Percentiles rank a stretch among this genome's conserved stretches.
phyloP scores from a whole-genome alignment of 371 early-diverging fungal species.

The Mucor velutinosus region DNA sequence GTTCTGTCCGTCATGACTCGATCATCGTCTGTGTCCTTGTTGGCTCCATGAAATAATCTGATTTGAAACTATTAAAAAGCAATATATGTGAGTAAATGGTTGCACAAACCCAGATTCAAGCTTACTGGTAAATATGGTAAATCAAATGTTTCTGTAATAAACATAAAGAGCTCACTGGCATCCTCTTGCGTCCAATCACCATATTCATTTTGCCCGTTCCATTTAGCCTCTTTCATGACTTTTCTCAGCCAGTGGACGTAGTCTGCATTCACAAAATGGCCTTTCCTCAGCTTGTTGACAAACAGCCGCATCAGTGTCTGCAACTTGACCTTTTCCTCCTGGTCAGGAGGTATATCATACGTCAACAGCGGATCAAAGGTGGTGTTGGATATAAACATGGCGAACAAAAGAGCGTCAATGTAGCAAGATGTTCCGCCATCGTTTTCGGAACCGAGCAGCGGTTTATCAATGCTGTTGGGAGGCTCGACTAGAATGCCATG shows the following conservation, averaged over 20 bases:
- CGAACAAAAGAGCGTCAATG: conserved; percentile 58
- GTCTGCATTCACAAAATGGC: conserved; percentile 45
- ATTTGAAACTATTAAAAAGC: conserved; percentile 38
- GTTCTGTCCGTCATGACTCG: conserved; percentile 59
- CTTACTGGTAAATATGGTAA: conserved; percentile 59
- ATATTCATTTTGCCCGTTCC: conserved; percentile 32
- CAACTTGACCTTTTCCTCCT: conserved; percentile 30
- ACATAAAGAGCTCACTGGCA: conserved; percentile 58
- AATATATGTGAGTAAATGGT: background rate
- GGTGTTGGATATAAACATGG: conserved; percentile 57
- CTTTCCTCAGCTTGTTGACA: conserved; percentile 59
- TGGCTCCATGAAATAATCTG: conserved; percentile 61
- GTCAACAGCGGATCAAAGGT: conserved; percentile 48
- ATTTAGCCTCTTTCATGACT: conserved; percentile 46
- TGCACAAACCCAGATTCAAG: background rate
- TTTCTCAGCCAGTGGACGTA: conserved; percentile 52
- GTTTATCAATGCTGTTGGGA: background rate
- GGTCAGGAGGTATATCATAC: conserved; percentile 16
- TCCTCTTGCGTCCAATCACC: conserved; percentile 57
- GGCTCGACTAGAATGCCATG: conserved; percentile 35
- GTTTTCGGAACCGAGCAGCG: conserved; percentile 49
- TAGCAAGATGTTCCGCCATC: conserved; percentile 59
- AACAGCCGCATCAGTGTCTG: conserved; percentile 55
- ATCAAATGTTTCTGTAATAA: conserved; percentile 56
- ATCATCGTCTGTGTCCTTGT: conserved; percentile 51